A percentile compares a stretch with the other conserved stretches of the same genome.
phyloP scores from a whole-genome alignment of 441 rosid genomes.

The Pelargonium exstipulatum region DNA sequence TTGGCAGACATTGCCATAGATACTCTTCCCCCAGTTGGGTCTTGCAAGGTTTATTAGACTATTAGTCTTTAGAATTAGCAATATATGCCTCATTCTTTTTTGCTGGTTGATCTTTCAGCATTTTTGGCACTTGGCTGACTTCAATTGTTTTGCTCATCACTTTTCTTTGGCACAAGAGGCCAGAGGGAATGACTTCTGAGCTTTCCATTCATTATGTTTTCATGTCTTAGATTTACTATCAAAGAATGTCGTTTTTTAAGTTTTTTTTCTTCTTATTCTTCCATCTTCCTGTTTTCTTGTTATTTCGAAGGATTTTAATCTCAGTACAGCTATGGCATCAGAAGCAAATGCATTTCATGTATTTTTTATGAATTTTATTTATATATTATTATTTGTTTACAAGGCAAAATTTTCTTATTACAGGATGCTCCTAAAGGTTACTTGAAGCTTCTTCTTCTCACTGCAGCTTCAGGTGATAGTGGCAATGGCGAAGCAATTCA shows the following conservation, averaged over 20 bases:
- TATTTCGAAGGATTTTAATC: not conserved
- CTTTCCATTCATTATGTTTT: not conserved
- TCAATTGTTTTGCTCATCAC: no score
- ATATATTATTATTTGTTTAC: not conserved
- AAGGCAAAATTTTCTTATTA: constrained; percentile 14
- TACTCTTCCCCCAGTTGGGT: no score
- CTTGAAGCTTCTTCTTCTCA: constrained; percentile 91
- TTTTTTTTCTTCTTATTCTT: not conserved
- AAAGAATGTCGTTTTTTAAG: not conserved
- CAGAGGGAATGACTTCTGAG: not conserved
- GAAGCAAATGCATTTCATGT: constrained; percentile 3
- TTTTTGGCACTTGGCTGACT: not conserved
- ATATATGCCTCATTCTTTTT: no score
- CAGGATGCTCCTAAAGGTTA: constrained; percentile 94
- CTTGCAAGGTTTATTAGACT: no score
- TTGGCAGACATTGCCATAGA: not conserved
- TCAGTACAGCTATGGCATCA: not conserved
- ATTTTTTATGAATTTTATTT: not conserved
- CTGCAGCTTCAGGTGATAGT: constrained; percentile 81
- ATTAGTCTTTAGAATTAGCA: no score
- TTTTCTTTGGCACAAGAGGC: no score
- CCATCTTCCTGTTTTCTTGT: not conserved
- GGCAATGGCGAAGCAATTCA: constrained; percentile 87
- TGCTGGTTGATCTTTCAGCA: not conserved
- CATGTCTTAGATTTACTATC: not conserved